Evolutionary conservation across 306 rosid species (phyloP), one percentile per base, ranked within the genome.

Genomic region (Cicer judaicum): DNA sequence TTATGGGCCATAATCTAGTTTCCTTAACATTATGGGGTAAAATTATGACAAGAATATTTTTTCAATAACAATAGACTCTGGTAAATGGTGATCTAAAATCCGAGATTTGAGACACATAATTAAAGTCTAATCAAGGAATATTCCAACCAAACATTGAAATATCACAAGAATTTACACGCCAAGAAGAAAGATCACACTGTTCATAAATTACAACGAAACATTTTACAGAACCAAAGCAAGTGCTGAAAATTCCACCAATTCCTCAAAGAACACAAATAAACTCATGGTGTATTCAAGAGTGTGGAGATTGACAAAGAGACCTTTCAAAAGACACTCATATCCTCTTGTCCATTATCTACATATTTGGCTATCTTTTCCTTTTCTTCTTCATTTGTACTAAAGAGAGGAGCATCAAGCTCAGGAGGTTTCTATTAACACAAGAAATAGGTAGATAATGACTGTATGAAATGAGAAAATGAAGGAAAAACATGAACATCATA

Each of bases 351-450:
- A 43, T 85, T 79, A 78, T 85, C 85, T 10, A 85, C 77, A 41
- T 54, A 47, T 42, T 81, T 78, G 10, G 61, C 88, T 14, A 67
- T 85, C 53, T 84, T 79, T 38, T 87, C 92, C 11, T 61, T 43
- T 42, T 43, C 41, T n/a, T 47, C 91, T 69, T 86, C 89, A 48
- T 76, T 83, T 72, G 78, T 68, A 65, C n/a, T 78, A 3, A 84
- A 85, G 38, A 90, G 83, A 46, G 93, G 92, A 46, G 81, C 86
- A 55, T 87, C 93, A 5, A 89, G 93, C 86, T 85, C 54, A 16
- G 97, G 97, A 75, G 97, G 93, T 66, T 83, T 75, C 97, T 92
- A 88, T 19, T 68, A 53, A 41, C 2, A 65, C 14, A 63, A 65
- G 12, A 44, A 43, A 19, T 14, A 15, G n/a, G 6, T 39, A 14